These are phyloP conservation scores for Solanum dulcamara DNA, from an alignment of 257 asterid genomes.

Conservation along the genomic window DNA sequence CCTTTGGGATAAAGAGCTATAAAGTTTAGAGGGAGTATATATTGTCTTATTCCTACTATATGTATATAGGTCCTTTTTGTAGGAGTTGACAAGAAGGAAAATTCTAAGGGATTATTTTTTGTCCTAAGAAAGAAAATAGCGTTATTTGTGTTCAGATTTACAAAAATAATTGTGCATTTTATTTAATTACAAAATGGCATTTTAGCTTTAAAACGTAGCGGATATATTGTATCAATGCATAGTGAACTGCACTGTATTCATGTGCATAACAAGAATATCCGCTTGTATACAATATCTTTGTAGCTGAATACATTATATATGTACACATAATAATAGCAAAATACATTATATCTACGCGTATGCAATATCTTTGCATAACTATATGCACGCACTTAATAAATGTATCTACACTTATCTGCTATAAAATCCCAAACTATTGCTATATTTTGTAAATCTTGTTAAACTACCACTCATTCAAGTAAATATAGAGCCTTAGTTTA, in stretches of 20 bases:
- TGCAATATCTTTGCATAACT: not conserved
- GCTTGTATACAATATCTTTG: not conserved
- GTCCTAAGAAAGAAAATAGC: not conserved
- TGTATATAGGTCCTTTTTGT: not conserved
- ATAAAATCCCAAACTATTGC: not conserved
- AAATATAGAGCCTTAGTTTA: not conserved
- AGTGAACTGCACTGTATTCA: not conserved
- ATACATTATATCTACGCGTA: too few species aligned
- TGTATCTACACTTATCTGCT: rapidly evolving
- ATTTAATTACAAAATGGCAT: not conserved
- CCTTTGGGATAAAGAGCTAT: too few species aligned
- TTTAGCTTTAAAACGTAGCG: not conserved
- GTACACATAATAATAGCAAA: too few species aligned
- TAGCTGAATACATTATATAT: too few species aligned
- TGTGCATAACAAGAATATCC: not conserved
- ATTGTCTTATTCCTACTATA: too few species aligned
- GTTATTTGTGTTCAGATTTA: too few species aligned
- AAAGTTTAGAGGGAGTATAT: too few species aligned
- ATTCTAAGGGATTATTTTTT: not conserved
- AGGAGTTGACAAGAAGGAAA: not conserved
- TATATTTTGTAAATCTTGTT: not conserved
- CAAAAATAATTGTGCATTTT: too few species aligned
- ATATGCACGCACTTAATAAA: not conserved
- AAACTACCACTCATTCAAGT: not conserved
- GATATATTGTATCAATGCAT: too few species aligned